These are phyloP conservation scores for Jatropha curcas DNA, from an alignment of 345 rosid species.

Conservation along the genomic window DNA sequence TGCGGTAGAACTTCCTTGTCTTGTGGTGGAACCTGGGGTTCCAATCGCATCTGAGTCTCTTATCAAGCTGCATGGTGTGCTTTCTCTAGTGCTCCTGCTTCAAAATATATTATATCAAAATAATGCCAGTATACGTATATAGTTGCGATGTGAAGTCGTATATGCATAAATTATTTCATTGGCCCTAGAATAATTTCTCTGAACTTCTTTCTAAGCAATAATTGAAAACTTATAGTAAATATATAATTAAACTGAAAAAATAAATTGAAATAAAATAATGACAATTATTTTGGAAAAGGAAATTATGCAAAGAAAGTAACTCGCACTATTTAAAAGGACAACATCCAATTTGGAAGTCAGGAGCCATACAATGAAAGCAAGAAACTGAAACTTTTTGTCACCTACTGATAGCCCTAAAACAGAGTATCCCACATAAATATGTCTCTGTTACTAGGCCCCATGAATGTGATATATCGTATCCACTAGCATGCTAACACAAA, in stretches of 20 bases:
- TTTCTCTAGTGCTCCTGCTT: slow-evolving; percentile 59
- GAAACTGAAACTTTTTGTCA: slow-evolving; percentile 22
- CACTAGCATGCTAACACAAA: slow-evolving; percentile 27
- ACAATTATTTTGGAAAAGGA: not conserved
- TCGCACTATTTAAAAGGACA: slow-evolving; percentile 9
- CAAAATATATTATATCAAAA: not conserved
- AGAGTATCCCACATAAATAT: slow-evolving; percentile 23
- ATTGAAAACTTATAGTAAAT: not conserved
- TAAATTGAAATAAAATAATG: too few relatives aligned
- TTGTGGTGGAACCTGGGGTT: slow-evolving; percentile 57
- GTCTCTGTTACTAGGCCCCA: slow-evolving; percentile 28
- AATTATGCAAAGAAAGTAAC: slow-evolving; percentile 6
- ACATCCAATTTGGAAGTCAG: slow-evolving; percentile 14
- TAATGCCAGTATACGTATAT: not conserved
- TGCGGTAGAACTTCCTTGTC: slow-evolving; percentile 25
- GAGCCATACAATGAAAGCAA: slow-evolving; percentile 7
- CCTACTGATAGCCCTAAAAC: slow-evolving; percentile 16
- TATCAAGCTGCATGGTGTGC: slow-evolving; percentile 47
- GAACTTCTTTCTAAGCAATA: not conserved
- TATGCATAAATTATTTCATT: not conserved
- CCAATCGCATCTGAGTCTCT: slow-evolving; percentile 35
- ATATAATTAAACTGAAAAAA: not conserved
- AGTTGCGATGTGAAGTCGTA: not conserved
- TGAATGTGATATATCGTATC: slow-evolving; percentile 27
- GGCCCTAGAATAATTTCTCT: not conserved